These are phyloP conservation scores for Trypanosoma rangeli DNA, from an alignment of 208 protist genomes.

Conservation along the genomic window DNA sequence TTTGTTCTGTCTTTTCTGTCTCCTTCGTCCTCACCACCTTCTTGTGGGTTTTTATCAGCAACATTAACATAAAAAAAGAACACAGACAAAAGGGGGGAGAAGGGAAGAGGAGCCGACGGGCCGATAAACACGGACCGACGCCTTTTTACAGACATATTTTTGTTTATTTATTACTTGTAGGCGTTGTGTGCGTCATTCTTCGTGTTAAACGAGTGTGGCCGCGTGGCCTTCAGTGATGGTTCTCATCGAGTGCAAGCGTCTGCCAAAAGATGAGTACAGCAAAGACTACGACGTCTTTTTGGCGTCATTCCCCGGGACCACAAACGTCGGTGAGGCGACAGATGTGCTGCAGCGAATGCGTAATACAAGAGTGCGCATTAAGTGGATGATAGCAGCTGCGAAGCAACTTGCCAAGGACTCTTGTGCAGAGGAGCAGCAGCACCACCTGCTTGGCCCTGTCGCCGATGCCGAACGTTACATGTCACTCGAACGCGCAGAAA, in stretches of 20 bases:
- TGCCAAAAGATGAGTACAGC: slow-evolving; percentile 91
- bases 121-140: not conserved
- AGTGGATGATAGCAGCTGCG: slow-evolving; percentile 83
- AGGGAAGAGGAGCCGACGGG: not conserved
- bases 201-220: not conserved
- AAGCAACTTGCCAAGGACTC: slow-evolving; percentile 81
- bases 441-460: slow-evolving; percentile 68
- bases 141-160: not conserved
- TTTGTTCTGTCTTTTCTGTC: not conserved
- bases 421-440: slow-evolving; percentile 55
- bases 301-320: slow-evolving; percentile 45
- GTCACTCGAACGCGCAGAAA: slow-evolving; percentile 64
- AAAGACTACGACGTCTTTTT: slow-evolving; percentile 88
- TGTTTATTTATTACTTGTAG: slow-evolving; percentile 1
- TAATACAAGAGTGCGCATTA: slow-evolving; percentile 84
- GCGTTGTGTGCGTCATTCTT: not conserved
- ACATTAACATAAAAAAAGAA: not conserved
- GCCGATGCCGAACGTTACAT: slow-evolving; percentile 80
- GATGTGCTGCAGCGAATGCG: slow-evolving; percentile 77
- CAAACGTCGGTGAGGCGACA: slow-evolving; percentile 77
- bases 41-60: slow-evolving; percentile 14
- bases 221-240: slow-evolving; percentile 52
- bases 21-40: not conserved
- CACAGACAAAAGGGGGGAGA: no score
- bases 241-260: slow-evolving; percentile 87